Evolutionary conservation across 1,284 basidiomycete genomes (phyloP).

Genomic region (Microstroma glucosiphilum): DNA sequence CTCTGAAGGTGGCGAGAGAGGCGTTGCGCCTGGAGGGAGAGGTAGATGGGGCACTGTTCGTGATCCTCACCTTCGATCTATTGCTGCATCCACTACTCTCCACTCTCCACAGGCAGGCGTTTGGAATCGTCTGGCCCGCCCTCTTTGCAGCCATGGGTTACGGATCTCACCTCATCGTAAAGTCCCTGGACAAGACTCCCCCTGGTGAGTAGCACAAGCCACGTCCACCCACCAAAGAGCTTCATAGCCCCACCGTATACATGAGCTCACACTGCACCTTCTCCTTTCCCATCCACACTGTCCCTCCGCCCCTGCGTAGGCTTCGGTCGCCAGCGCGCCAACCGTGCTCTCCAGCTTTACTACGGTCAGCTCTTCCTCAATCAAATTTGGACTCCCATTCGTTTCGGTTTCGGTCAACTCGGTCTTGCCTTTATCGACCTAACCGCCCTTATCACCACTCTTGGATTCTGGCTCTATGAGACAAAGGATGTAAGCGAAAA

Average conservation of each 20-base stretch:
- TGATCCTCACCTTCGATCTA: neutral
- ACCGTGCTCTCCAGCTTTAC: slow-evolving; percentile 62
- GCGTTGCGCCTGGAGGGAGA: neutral
- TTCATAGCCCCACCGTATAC: neutral
- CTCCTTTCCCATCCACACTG: too few relatives aligned
- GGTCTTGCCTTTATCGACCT: slow-evolving; percentile 61
- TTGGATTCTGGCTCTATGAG: slow-evolving; percentile 53
- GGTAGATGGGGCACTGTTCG: neutral
- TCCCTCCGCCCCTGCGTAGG: slow-evolving; percentile 6
- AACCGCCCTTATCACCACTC: slow-evolving; percentile 59
- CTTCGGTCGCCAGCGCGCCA: slow-evolving; percentile 54
- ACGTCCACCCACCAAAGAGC: too few relatives aligned
- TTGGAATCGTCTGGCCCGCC: slow-evolving; percentile 58
- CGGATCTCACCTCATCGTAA: slow-evolving; percentile 60
- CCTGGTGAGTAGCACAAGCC: slow-evolving; percentile 18
- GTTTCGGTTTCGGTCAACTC: slow-evolving; percentile 58
- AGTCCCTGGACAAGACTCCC: slow-evolving; percentile 41
- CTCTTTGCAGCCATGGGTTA: slow-evolving; percentile 63
- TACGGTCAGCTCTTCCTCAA: slow-evolving; percentile 67
- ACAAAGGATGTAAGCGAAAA: slow-evolving; percentile 45
- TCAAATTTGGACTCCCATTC: slow-evolving; percentile 64
- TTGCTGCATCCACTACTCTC: neutral
- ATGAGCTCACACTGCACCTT: neutral
- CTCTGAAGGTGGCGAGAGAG: neutral
- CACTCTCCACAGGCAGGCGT: neutral